Evolutionary conservation across 2,329 filamentous ascomycete genomes (phyloP).

Genomic region (Aspergillus amoenus): DNA sequence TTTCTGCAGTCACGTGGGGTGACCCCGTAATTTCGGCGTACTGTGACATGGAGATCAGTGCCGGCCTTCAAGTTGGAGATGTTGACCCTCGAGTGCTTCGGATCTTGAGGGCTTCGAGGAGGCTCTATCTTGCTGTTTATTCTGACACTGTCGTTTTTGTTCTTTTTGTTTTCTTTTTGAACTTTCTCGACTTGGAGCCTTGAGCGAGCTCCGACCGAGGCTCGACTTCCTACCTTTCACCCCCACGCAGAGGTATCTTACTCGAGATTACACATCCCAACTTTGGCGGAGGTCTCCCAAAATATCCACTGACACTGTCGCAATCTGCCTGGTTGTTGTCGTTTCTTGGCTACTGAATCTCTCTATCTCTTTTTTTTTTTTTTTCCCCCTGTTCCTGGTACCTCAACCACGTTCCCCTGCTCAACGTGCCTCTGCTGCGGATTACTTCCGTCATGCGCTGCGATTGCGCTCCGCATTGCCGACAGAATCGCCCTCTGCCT

Average conservation of each 20-base stretch:
- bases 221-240: neutral
- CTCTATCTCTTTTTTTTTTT: neutral
- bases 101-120: neutral
- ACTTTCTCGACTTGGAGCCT: neutral
- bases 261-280: slow-evolving; percentile 6
- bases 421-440: neutral
- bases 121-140: neutral
- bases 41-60: neutral
- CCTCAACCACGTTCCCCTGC: neutral
- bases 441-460: slow-evolving; percentile 22
- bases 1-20: neutral
- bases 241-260: slow-evolving; percentile 8
- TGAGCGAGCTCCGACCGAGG: neutral
- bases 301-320: slow-evolving; percentile 18
- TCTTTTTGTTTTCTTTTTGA: too few relatives aligned
- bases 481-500: slow-evolving; percentile 17
- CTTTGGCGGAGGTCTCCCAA: slow-evolving; percentile 7
- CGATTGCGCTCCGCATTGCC: slow-evolving; percentile 17
- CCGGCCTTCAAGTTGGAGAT: neutral
- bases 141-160: neutral
- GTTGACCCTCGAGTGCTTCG: neutral
- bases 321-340: slow-evolving; percentile 7
- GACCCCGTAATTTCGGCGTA: neutral
- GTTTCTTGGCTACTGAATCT: slow-evolving; percentile 5
- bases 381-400: neutral